Evolutionary conservation across 2,329 filamentous ascomycete genomes (phyloP).

Genomic region (Xylariaceae sp.): DNA sequence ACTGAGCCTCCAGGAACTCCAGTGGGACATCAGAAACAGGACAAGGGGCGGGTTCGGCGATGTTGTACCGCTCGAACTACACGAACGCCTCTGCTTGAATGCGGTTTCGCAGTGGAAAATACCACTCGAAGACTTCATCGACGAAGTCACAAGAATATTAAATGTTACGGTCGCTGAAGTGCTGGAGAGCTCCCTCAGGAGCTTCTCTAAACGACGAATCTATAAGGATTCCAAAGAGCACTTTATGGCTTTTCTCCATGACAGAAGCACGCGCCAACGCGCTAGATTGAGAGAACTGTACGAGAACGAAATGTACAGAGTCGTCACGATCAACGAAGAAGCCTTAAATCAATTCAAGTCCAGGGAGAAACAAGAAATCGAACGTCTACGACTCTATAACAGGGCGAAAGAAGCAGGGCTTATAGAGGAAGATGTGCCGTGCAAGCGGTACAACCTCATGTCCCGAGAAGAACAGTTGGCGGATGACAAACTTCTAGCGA

Average conservation of each 20-base stretch:
- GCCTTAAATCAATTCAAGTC: conserved; percentile 19
- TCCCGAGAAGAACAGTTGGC: conserved; percentile 42
- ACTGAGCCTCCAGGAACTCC: conserved; percentile 41
- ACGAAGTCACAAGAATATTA: conserved; percentile 35
- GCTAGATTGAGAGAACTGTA: conserved; percentile 41
- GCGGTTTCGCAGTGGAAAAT: conserved; percentile 52
- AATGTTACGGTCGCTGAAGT: conserved; percentile 41
- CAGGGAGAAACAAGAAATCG: conserved; percentile 29
- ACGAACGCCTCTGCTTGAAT: conserved; percentile 50
- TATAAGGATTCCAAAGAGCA: conserved; percentile 42
- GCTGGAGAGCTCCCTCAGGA: conserved; percentile 42
- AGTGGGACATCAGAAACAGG: conserved; percentile 48
- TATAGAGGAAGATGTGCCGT: conserved; percentile 31
- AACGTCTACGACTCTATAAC: conserved; percentile 43
- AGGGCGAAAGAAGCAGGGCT: conserved; percentile 39
- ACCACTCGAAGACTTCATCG: conserved; percentile 43
- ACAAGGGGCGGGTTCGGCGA: conserved; percentile 52
- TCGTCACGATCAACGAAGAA: conserved; percentile 52
- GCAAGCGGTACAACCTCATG: conserved; percentile 29
- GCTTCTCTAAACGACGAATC: conserved; percentile 42
- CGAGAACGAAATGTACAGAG: conserved; percentile 46
- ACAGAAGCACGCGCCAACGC: conserved; percentile 35
- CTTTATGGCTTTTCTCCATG: conserved; percentile 40
- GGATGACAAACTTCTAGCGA: conserved; percentile 40
- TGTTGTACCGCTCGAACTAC: conserved; percentile 54